Evolutionary conservation across 345 rosid genomes (phyloP).

Genomic region (Brassica juncea): DNA sequence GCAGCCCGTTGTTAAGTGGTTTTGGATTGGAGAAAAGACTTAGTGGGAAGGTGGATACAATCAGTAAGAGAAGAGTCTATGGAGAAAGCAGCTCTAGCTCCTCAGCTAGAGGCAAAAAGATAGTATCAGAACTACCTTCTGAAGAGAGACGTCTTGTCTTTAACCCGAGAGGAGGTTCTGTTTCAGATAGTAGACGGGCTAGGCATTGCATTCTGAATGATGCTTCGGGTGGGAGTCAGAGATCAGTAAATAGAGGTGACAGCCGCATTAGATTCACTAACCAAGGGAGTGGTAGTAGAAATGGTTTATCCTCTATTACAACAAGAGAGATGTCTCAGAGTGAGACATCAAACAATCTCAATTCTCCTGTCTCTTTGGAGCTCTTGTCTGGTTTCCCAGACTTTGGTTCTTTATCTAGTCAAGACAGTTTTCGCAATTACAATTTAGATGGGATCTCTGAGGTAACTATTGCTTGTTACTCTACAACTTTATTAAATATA

Average conservation of each 20-base stretch:
- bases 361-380: conserved; percentile 52
- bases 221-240: conserved; percentile 57
- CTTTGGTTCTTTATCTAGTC: conserved; percentile 46
- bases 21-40: conserved; percentile 53
- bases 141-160: conserved; percentile 47
- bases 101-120: conserved; percentile 56
- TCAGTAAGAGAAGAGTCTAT: conserved; percentile 54
- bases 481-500: conserved; percentile 9
- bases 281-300: conserved; percentile 48
- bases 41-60: conserved; percentile 44
- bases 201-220: conserved; percentile 50
- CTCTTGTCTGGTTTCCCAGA: conserved; percentile 62
- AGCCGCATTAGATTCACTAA: conserved; percentile 46
- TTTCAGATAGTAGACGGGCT: conserved; percentile 59
- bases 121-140: conserved; percentile 47
- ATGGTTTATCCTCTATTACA: conserved; percentile 37
- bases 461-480: conserved; percentile 48
- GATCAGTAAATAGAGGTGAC: conserved; percentile 42
- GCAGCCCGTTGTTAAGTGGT: conserved; percentile 55
- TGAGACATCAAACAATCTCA: conserved; percentile 47
- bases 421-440: conserved; percentile 58
- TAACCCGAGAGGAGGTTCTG: conserved; percentile 52
- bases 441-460: conserved; percentile 85
- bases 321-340: conserved; percentile 48
- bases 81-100: conserved; percentile 64